These are phyloP conservation scores for Naganishia liquefaciens DNA, from an alignment of 1,284 basidiomycete species.

Conservation along the genomic window DNA sequence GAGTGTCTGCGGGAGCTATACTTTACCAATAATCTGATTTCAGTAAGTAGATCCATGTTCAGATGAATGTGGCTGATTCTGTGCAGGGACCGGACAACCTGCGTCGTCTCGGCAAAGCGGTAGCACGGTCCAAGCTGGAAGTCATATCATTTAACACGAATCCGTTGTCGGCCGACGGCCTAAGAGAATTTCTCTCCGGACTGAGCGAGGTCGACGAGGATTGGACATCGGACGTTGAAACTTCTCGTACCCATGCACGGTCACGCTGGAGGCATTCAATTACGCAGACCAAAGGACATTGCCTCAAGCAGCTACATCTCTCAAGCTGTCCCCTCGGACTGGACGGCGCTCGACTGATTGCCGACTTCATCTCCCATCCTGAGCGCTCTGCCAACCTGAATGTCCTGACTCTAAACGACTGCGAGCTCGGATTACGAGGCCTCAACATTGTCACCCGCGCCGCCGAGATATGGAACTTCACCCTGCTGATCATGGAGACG, in stretches of 20 bases:
- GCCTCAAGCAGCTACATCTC: slow-evolving; percentile 19
- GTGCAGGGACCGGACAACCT: slow-evolving; percentile 17
- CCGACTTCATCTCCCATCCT: slow-evolving; percentile 24
- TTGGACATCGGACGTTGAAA: not conserved
- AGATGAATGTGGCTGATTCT: not conserved
- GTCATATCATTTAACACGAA: slow-evolving; percentile 24
- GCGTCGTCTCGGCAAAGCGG: slow-evolving; percentile 7
- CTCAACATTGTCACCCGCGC: slow-evolving; percentile 22
- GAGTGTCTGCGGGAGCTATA: slow-evolving; percentile 14
- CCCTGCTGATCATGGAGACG: slow-evolving; percentile 20
- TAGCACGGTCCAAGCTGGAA: slow-evolving; percentile 6
- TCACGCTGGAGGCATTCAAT: slow-evolving; percentile 16
- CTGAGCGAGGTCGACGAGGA: slow-evolving; percentile 7
- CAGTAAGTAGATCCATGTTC: slow-evolving; percentile 1
- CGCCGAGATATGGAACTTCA: slow-evolving; percentile 27
- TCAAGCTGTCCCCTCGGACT: slow-evolving; percentile 21
- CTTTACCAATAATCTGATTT: slow-evolving; percentile 27
- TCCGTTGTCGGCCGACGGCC: slow-evolving; percentile 12
- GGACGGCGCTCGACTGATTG: slow-evolving; percentile 20
- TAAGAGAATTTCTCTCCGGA: slow-evolving; percentile 12
- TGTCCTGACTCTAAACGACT: slow-evolving; percentile 25
- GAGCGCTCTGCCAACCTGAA: slow-evolving; percentile 23
- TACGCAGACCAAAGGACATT: slow-evolving; percentile 11
- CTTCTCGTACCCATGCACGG: slow-evolving; percentile 13
- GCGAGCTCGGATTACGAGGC: slow-evolving; percentile 21